Evolutionary conservation across 164 flowering plant genomes (phyloP).

Genomic region (Taxillus chinensis): DNA sequence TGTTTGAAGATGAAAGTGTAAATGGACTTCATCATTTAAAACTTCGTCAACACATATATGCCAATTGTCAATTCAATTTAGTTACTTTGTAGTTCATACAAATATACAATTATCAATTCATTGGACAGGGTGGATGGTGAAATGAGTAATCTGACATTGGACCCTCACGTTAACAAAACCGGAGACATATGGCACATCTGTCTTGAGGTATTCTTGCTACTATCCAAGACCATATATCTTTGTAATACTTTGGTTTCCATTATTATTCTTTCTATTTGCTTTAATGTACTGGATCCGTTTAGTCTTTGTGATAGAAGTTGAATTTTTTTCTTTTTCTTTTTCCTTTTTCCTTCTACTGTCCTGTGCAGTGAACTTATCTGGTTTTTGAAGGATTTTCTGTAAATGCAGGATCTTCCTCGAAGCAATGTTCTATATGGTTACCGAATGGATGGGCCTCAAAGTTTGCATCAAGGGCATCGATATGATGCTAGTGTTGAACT

Average conservation of each 20-base stretch:
- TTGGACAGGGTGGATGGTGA: conserved; percentile 22
- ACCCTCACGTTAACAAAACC: conserved; percentile 56
- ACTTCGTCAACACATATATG: neutral
- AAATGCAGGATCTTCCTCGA: conserved; percentile 59
- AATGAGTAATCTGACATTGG: conserved; percentile 60
- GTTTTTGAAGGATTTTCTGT: conserved; percentile 1
- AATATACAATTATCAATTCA: conserved; percentile 21
- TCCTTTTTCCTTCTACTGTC: too few relatives aligned
- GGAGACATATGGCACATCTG: conserved; percentile 92
- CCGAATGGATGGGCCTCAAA: conserved; percentile 77
- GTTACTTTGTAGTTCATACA: neutral
- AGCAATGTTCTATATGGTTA: conserved; percentile 79
- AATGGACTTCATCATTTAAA: too few relatives aligned
- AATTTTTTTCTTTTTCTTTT: neutral
- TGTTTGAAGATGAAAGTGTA: too few relatives aligned
- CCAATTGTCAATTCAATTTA: neutral
- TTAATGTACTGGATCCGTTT: too few relatives aligned
- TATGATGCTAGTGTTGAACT: conserved; percentile 65
- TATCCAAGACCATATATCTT: neutral
- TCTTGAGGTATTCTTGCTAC: conserved; percentile 44
- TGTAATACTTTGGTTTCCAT: neutral
- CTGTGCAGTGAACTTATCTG: neutral
- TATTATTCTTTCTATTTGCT: too few relatives aligned
- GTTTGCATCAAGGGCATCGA: conserved; percentile 83
- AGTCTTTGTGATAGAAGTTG: neutral